Percentiles rank a stretch among this genome's conserved stretches.
Conservation (phyloP, 768 basidiomycete species). For the Kwoniella pini region DNA sequence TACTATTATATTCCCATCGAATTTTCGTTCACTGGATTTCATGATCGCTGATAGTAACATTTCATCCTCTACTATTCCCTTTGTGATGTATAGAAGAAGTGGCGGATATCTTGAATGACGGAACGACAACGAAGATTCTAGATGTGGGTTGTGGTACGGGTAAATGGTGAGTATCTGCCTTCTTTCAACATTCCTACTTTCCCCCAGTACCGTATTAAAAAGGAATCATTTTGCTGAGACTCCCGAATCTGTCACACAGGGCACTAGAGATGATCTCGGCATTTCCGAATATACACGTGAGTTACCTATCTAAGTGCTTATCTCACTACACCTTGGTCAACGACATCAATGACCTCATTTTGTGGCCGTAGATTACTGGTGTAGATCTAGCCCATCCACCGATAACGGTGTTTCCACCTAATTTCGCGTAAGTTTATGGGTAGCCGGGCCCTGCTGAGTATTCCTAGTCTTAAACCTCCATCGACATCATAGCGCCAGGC, state of each 20-base stretch:
- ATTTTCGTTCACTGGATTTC: too few species aligned
- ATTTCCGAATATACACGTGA: conserved; percentile 19
- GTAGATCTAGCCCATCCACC: conserved; percentile 22
- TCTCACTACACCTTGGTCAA: background rate
- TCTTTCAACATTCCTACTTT: too few species aligned
- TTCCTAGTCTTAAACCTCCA: background rate
- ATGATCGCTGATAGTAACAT: background rate
- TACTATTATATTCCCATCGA: too few species aligned
- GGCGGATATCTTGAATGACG: background rate
- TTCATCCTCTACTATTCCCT: background rate
- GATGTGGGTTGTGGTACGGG: conserved; percentile 28
- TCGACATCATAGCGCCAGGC: too few species aligned
- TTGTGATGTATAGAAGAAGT: conserved; percentile 7
- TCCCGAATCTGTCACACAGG: background rate
- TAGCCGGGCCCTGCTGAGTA: background rate
- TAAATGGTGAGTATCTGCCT: conserved; percentile 9
- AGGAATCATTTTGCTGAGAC: too few species aligned
- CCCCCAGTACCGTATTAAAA: too few species aligned
- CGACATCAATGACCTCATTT: background rate
- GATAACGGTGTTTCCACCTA: conserved; percentile 12
- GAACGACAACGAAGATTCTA: conserved; percentile 1
- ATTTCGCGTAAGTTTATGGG: background rate
- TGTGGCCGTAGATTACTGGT: conserved; percentile 6
- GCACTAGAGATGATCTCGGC: conserved; percentile 13
- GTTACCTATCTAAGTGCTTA: background rate